Evolutionary conservation across 164 flowering plant genomes (phyloP), one percentile per base, ranked within the genome.

Genomic region (Brasenia schreberi): DNA sequence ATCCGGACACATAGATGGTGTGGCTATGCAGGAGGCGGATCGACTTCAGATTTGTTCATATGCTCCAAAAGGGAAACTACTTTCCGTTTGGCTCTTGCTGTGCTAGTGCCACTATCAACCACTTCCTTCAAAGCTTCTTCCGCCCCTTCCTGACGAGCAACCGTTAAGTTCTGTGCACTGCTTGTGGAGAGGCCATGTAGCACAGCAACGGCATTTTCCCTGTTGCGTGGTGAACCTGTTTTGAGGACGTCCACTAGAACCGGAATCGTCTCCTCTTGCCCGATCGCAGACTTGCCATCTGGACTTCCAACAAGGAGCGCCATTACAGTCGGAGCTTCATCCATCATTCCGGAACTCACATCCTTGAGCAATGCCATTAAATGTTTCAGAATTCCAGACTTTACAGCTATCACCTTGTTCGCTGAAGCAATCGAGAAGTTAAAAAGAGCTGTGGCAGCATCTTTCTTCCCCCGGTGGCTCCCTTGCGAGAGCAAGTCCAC

Each of bases 401-500:
- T 70, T 18, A 74, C 76, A 6, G 76, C 76, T 67, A 67, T 74
- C 43, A 70, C 76, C 62, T 74, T 74, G 64, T 74, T 74, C 7
- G 67, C 76, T 27, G 9, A 9, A 39, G 19, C 19, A 52, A 74
- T 70, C 5, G 70, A 70, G 16, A 74, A 70, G 60, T 70, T 74
- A 64, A 74, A 74, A 14, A 74, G 67, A 18, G 76, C 76, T 11
- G 76, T 74, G 18, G 76, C 76, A 17, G 76, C 76, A 70, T 74
- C 76, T 56, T 74, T 74, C 69, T 74, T 70, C 16, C 76, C 76
- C 66, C 76, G 67, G 1, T 72, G 76, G 59, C 76, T 74, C 43
- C 76, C 76, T 5, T 67, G 65, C 59, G 73, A 74, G 19, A 74
- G 73, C 33, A 74, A 23, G 44, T 74, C 73, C 19, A 74, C 67